Conservation (phyloP, 2,329 filamentous ascomycete genomes). For the Ophiostoma tasmaniense region DNA sequence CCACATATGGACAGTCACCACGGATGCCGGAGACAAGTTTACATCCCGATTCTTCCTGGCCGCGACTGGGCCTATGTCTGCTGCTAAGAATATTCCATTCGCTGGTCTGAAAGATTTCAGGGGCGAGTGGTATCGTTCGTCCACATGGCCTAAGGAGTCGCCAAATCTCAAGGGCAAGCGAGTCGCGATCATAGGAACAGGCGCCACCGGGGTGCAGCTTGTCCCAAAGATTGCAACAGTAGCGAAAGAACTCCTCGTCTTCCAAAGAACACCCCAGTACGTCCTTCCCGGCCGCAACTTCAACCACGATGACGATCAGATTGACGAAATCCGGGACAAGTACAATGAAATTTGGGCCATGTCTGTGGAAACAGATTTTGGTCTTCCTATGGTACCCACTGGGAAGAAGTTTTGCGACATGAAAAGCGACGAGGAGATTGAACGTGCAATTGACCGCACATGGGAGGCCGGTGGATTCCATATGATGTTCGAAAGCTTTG, state of each 20-base stretch:
- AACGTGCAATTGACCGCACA: conserved; percentile 9
- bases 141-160: conserved; percentile 44
- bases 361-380: background rate
- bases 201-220: conserved; percentile 71
- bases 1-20: conserved; percentile 2
- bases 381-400: conserved; percentile 10
- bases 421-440: background rate
- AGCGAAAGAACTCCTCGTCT: conserved; percentile 62
- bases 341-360: conserved; percentile 11
- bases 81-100: conserved; percentile 46
- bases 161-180: conserved; percentile 59
- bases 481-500: conserved; percentile 13
- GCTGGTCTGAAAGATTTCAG: conserved; percentile 58
- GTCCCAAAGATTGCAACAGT: conserved; percentile 59
- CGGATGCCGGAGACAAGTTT: conserved; percentile 21
- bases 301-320: conserved; percentile 4
- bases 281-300: conserved; percentile 38
- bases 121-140: conserved; percentile 46
- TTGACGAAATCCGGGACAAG: background rate
- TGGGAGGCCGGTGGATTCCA: conserved; percentile 16
- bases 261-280: conserved; percentile 70
- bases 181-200: conserved; percentile 64
- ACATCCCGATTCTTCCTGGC: conserved; percentile 50
- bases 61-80: conserved; percentile 62
- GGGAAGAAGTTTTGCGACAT: background rate